Evolutionary conservation across 345 rosid genomes (phyloP).

Genomic region (Stellera chamaejasme): DNA sequence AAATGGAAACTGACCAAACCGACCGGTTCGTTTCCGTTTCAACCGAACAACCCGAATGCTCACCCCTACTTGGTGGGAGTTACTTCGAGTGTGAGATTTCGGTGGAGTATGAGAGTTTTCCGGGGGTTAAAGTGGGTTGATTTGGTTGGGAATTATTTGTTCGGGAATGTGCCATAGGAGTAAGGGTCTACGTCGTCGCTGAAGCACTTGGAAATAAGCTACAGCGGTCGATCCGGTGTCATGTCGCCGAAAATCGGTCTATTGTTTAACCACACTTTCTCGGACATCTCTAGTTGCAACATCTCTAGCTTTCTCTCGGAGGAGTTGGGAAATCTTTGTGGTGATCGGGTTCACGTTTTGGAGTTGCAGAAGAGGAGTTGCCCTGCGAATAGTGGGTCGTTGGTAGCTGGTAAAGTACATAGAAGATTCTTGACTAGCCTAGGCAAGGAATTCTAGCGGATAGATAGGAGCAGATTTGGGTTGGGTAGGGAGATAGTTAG

Average conservation of each 20-base stretch:
- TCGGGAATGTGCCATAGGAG: conserved; percentile 56
- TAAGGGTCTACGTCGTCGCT: conserved; percentile 54
- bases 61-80: conserved; percentile 47
- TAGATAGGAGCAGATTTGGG: too few relatives aligned
- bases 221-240: conserved; percentile 44
- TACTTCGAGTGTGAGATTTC: conserved; percentile 81
- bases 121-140: conserved; percentile 38
- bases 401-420: too few relatives aligned
- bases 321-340: conserved; percentile 45
- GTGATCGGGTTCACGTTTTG: too few relatives aligned
- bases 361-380: too few relatives aligned
- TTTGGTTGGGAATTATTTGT: conserved; percentile 58
- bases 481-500: too few relatives aligned
- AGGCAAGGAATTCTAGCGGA: too few relatives aligned
- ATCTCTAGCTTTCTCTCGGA: conserved; percentile 63
- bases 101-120: conserved; percentile 42
- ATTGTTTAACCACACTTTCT: conserved; percentile 48
- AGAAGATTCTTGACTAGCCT: too few relatives aligned
- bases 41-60: too few relatives aligned
- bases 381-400: too few relatives aligned
- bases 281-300: conserved; percentile 53
- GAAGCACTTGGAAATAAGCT: conserved; percentile 75
- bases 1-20: too few relatives aligned
- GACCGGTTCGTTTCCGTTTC: too few relatives aligned
- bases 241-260: conserved; percentile 47